Evolutionary conservation across 2,329 filamentous ascomycete genomes (phyloP), one percentile per base, ranked within the genome.

Genomic region (Xylariales sp.): DNA sequence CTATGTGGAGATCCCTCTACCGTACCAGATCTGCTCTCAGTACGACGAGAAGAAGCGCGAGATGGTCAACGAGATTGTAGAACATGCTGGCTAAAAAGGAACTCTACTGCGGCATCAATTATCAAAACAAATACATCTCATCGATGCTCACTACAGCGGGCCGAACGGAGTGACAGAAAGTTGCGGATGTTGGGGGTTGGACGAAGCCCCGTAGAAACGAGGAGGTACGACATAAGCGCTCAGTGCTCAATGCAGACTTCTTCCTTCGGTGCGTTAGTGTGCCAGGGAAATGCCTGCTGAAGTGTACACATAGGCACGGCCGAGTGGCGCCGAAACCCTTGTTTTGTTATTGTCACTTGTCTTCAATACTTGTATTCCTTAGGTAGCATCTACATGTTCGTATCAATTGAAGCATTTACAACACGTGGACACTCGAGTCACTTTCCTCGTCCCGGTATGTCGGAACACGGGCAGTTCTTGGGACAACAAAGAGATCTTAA

Each of bases 11-110:
- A 87, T 93, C 61, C 90, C 96, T 0, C 80, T 98, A 67, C 96
- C 96, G 0, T 93, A 94, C 76, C 96, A 99, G 84, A 92, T 97
- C 76, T 90, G 93, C 80, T 88, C 93, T 77, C 84, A 93, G 85
- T 86, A 85, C 88, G 83, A 93, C 65, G 78, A 90, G 80, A 83
- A 78, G 58, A 87, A 93, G 80, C 92, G 93, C 28, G 89, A 91
- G 71, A 78, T 98, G 70, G 87, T 95, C 34, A 97, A 90, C 77
- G 95, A 98, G 86, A 98, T 99, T 79, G 96, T 99, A 18, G 94
- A 96, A 76, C 95, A 98, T 82, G 89, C 92, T 71, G 94, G 95
- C 64, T 97, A 85, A 77, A 39, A 12, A 28, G 5, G 12, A 8
- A 32, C n/a, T 46, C 30, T 3, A 6, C 28, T 16, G 10, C 39